phyloP scores from a whole-genome alignment of 1,139 yeast species.

The Candida tropicalis region DNA sequence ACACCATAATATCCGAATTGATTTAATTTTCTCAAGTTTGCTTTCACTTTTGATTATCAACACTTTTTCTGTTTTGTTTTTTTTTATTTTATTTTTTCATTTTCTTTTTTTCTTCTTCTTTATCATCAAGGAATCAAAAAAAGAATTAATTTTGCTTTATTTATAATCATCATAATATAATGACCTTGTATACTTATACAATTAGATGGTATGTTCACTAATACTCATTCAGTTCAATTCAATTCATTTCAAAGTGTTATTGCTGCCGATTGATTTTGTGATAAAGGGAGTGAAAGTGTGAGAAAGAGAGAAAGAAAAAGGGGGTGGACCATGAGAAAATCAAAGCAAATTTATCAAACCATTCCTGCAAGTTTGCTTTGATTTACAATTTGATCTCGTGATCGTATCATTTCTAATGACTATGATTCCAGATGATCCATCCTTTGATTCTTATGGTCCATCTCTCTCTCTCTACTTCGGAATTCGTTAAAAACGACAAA shows the following conservation, averaged over 20 bases:
- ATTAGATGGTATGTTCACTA: slow-evolving; percentile 24
- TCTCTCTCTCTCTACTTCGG: no score
- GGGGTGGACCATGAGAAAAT: background rate
- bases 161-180: slow-evolving; percentile 7
- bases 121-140: no score
- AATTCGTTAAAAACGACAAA: no score
- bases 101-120: background rate
- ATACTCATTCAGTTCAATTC: no score
- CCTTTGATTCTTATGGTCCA: no score
- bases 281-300: background rate
- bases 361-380: no score
- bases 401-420: no score
- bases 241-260: no score
- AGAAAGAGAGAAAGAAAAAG: background rate
- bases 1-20: background rate
- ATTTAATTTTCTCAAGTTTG: background rate
- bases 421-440: no score
- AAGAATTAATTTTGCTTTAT: background rate
- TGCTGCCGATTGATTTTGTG: slow-evolving; percentile 5
- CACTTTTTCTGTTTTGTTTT: background rate
- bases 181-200: slow-evolving; percentile 20
- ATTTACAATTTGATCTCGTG: no score
- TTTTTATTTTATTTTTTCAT: background rate
- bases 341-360: background rate
- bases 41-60: background rate